Conservation (phyloP, 352 stramenopile genomes). For the Halophytophthora polymorphica region DNA sequence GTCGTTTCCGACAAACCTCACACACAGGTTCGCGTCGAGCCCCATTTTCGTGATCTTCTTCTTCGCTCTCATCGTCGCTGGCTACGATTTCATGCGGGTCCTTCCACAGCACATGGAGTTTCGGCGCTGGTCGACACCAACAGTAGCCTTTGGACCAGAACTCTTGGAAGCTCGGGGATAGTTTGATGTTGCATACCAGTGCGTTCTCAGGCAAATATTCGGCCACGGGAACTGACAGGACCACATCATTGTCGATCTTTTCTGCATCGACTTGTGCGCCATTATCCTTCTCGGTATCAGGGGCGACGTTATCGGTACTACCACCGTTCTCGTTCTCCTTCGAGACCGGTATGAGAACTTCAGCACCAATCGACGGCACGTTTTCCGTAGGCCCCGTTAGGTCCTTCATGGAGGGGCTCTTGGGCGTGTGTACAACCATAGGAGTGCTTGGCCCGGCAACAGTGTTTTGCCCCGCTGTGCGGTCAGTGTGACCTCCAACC, state of each 20-base stretch:
- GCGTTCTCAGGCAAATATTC: conserved; percentile 15
- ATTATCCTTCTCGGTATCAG: neutral
- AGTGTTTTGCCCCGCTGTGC: conserved; percentile 4
- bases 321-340: neutral
- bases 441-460: conserved; percentile 10
- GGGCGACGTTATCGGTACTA: neutral
- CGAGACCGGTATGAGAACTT: neutral
- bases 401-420: conserved; percentile 12
- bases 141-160: conserved; percentile 60
- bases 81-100: neutral
- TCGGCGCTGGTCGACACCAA: conserved; percentile 32
- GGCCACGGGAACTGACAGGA: neutral
- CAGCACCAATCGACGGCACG: neutral
- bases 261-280: too few relatives aligned
- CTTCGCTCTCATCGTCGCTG: neutral
- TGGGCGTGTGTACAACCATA: conserved; percentile 15
- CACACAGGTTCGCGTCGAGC: conserved; percentile 5
- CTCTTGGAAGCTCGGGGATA: conserved; percentile 39
- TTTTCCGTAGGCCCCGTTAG: neutral
- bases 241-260: too few relatives aligned
- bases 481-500: conserved; percentile 1
- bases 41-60: conserved; percentile 1
- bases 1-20: conserved; percentile 23
- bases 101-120: conserved; percentile 28
- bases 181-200: conserved; percentile 34